phyloP scores from a whole-genome alignment of 208 protist genomes.

The Leishmania turanica region DNA sequence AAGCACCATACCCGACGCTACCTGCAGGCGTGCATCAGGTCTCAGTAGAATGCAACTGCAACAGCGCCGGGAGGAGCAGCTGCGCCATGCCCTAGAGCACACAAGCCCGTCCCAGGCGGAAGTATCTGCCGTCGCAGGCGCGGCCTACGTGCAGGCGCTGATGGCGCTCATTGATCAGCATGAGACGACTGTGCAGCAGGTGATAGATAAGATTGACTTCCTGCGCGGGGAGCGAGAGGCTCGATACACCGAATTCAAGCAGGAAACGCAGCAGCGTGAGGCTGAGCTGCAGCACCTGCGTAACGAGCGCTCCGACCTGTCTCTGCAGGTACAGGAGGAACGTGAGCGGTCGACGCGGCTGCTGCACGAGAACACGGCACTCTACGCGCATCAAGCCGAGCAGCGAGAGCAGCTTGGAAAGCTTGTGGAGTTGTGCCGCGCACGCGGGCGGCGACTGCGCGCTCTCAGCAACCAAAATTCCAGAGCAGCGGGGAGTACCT shows the following conservation, averaged over 20 bases:
- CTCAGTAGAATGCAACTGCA: neutral
- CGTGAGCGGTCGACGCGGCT: slow-evolving; percentile 62
- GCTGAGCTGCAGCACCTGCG: slow-evolving; percentile 41
- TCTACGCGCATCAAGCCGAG: slow-evolving; percentile 48
- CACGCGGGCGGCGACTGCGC: slow-evolving; percentile 28
- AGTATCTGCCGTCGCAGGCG: slow-evolving; percentile 29
- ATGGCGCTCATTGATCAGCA: slow-evolving; percentile 34
- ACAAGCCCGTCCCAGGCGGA: slow-evolving; percentile 20
- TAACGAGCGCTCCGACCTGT: slow-evolving; percentile 41
- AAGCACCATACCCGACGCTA: slow-evolving; percentile 11
- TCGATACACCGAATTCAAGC: slow-evolving; percentile 29
- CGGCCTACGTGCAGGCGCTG: slow-evolving; percentile 38
- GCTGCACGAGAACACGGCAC: slow-evolving; percentile 64
- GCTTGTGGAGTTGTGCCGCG: slow-evolving; percentile 41
- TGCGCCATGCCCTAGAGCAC: slow-evolving; percentile 23
- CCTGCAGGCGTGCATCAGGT: slow-evolving; percentile 5
- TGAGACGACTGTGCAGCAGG: slow-evolving; percentile 7
- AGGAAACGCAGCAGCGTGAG: slow-evolving; percentile 32
- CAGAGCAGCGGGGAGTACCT: neutral
- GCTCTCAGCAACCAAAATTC: neutral
- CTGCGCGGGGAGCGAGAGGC: slow-evolving; percentile 19
- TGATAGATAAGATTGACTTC: slow-evolving; percentile 9
- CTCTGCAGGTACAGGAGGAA: slow-evolving; percentile 68
- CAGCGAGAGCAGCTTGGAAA: slow-evolving; percentile 38
- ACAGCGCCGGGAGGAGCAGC: slow-evolving; percentile 20